Conservation (phyloP, 768 basidiomycete genomes). For the Suillus paluster region DNA sequence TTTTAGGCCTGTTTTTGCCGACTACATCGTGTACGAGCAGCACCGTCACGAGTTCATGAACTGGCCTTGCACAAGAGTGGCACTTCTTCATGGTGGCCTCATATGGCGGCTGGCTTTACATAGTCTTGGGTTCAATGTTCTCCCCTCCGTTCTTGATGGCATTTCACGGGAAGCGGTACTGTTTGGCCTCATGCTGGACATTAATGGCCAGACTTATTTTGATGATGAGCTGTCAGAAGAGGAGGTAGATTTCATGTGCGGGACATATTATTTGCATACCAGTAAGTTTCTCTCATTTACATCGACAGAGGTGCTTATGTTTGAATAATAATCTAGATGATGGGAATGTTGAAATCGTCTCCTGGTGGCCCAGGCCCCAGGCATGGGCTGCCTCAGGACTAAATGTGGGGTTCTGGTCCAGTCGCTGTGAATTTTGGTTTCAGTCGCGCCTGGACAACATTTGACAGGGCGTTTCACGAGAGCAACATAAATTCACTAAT, state of each 20-base stretch:
- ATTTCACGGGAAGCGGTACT: not conserved
- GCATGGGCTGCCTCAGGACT: not conserved
- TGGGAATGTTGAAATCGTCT: not conserved
- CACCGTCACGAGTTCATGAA: constrained; percentile 3
- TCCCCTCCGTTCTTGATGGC: not conserved
- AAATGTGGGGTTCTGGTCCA: not conserved
- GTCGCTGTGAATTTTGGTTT: not conserved
- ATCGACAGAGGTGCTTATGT: not conserved
- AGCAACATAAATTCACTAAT: not conserved
- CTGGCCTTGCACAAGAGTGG: not conserved
- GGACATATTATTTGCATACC: not conserved
- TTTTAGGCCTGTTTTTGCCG: not conserved
- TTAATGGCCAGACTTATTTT: not conserved
- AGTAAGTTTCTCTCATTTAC: not conserved
- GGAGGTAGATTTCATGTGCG: not conserved
- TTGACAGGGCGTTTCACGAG: not conserved
- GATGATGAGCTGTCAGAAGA: constrained; percentile 1
- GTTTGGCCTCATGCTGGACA: not conserved
- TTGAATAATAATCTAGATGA: not conserved
- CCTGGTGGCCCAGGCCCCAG: not conserved
- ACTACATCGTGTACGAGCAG: constrained; percentile 3
- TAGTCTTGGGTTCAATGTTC: not conserved
- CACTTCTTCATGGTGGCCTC: constrained; percentile 5
- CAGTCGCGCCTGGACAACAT: not conserved
- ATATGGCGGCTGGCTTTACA: constrained; percentile 5